Evolutionary conservation across 148 eudicot species (phyloP).

Genomic region (Spergularia bocconei): DNA sequence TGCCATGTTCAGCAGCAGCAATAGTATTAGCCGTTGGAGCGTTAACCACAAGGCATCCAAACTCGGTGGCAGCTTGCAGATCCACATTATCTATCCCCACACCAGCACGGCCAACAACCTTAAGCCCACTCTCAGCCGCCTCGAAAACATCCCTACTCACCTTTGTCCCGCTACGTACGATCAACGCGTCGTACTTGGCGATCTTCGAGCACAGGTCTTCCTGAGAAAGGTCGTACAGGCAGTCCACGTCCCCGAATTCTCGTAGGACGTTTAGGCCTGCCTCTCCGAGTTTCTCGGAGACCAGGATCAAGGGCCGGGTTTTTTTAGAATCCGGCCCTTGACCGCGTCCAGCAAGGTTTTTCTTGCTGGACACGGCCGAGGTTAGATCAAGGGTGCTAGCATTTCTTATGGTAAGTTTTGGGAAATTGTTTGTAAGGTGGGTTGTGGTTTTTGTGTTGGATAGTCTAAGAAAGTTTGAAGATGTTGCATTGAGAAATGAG

Average conservation of each 20-base stretch:
- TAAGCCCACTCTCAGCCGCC: conserved; percentile 60
- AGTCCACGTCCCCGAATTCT: conserved; percentile 53
- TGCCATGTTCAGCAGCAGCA: conserved; percentile 94
- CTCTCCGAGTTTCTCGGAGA: conserved; percentile 86
- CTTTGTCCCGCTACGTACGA: conserved; percentile 86
- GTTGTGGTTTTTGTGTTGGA: background rate
- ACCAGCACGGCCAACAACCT: conserved; percentile 94
- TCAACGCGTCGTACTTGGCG: conserved; percentile 59
- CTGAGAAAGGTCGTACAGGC: conserved; percentile 53
- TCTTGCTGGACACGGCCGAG: background rate
- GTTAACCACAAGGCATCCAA: conserved; percentile 77
- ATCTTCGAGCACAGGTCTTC: conserved; percentile 57
- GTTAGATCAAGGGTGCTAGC: conserved; percentile 13
- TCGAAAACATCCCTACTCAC: conserved; percentile 68
- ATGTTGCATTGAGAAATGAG: background rate
- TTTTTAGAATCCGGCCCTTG: conserved; percentile 7
- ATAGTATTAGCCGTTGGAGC: conserved; percentile 90
- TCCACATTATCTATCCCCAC: conserved; percentile 94
- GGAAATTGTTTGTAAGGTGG: background rate
- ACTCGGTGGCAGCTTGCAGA: conserved; percentile 84
- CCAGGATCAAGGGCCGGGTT: conserved; percentile 53
- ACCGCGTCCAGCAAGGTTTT: background rate
- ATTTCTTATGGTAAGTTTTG: conserved; percentile 10
- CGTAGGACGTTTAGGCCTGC: conserved; percentile 64
- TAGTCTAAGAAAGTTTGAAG: background rate